Evolutionary conservation across 2,329 filamentous ascomycete genomes (phyloP), one percentile per base, ranked within the genome.

Genomic region (Fusarium pilosicola): DNA sequence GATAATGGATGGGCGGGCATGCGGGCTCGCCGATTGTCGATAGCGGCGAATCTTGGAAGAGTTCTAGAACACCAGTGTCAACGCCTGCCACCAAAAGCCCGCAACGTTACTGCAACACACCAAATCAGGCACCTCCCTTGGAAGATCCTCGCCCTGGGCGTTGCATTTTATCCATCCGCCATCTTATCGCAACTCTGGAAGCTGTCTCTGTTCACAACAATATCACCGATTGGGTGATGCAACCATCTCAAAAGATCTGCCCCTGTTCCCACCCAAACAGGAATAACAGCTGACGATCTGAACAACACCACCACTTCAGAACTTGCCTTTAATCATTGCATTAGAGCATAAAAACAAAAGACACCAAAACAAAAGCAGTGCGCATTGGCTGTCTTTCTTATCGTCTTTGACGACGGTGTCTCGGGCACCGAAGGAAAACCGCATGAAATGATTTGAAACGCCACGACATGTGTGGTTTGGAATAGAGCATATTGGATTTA

Each of bases 291-390:
- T 59, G 71, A 55, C 36, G 54, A 74, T 73, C 56, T 20, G n/a
- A 70, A n/a, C 62, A 74, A 71, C 56, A 71, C 58, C 57, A 57
- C 42, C 41, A 34, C 32, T 15, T 54, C 24, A 38, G 26, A 42
- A 39, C 39, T 44, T 57, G 12, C 26, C 61, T 62, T 44, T 62
- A 64, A 51, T 42, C 49, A 46, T 61, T 68, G 54, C 49, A 70
- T 38, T 57, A 56, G 57, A 49, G 39, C 46, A 73, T 18, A 57
- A 48, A 59, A 59, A 57, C 45, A 68, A 51, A 74, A 54, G 58
- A 68, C 70, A 70, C 70, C 74, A 71, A 74, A 72, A 67, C 59
- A 74, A 73, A 77, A 75, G 74, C 73, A 77, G 70, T 73, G 70
- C 72, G 74, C 71, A 73, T 71, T 51, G 68, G 74, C 62, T 75